phyloP scores from a whole-genome alignment of 2,329 filamentous ascomycete species.

The Diplodia seriata region DNA sequence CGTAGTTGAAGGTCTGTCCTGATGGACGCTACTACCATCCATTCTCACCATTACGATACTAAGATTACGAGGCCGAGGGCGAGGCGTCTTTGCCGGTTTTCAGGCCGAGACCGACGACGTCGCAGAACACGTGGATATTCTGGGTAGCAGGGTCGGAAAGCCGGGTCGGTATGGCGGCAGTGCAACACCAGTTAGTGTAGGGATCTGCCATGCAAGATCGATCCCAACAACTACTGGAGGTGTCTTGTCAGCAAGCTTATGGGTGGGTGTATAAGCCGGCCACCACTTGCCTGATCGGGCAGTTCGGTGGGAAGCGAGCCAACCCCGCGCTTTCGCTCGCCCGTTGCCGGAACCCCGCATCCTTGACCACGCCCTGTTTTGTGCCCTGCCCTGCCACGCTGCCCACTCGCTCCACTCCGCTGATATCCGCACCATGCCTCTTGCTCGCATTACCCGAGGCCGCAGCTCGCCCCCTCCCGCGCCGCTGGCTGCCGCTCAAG shows the following conservation, averaged over 20 bases:
- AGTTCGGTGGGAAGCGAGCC: slow-evolving; percentile 15
- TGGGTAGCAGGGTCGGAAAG: neutral
- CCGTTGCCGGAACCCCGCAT: slow-evolving; percentile 16
- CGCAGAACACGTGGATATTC: too few species aligned
- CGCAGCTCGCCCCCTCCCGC: slow-evolving; percentile 4
- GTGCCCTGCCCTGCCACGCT: neutral
- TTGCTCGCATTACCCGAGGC: slow-evolving; percentile 18
- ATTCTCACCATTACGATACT: too few species aligned
- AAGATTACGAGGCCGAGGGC: too few species aligned
- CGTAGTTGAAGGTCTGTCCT: too few species aligned
- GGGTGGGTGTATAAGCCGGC: too few species aligned
- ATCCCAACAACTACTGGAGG: slow-evolving; percentile 15
- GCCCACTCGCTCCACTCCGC: neutral
- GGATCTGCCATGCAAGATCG: slow-evolving; percentile 15
- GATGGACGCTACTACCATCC: too few species aligned
- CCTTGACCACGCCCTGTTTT: neutral
- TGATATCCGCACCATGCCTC: neutral
- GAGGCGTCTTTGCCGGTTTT: too few species aligned
- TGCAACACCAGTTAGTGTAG: neutral
- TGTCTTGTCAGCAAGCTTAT: too few species aligned
- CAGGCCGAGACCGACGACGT: too few species aligned
- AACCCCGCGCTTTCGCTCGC: neutral
- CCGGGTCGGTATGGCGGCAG: neutral
- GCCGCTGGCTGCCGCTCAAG: neutral
- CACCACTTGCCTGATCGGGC: neutral